phyloP scores from a whole-genome alignment of 805 yeast species.

The Torulaspora maleeae region DNA sequence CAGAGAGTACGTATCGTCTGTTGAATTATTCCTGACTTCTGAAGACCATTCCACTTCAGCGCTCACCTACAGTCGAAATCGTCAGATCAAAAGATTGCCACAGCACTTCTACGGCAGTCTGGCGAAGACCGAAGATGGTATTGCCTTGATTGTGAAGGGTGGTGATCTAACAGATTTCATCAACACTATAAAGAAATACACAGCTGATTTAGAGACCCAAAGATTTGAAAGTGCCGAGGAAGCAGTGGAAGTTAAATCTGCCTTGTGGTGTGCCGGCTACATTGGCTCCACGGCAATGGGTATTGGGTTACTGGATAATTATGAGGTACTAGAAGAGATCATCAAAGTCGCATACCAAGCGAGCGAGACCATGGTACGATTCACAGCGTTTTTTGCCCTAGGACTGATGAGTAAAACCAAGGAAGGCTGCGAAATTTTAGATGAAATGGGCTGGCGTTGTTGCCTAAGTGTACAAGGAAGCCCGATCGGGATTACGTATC shows the following conservation, averaged over 20 bases:
- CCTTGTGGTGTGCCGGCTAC: constrained; percentile 83
- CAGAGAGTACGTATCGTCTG: constrained; percentile 43
- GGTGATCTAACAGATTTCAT: constrained; percentile 43
- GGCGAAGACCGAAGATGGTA: constrained; percentile 77
- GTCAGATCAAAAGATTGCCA: constrained; percentile 37
- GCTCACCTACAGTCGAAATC: constrained; percentile 14
- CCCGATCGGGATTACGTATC: constrained; percentile 43
- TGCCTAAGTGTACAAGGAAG: constrained; percentile 41
- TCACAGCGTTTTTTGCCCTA: constrained; percentile 70
- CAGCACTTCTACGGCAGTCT: constrained; percentile 75
- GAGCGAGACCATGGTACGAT: constrained; percentile 57
- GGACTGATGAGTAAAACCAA: constrained; percentile 68
- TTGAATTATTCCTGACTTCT: constrained; percentile 41
- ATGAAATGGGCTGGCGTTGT: constrained; percentile 72
- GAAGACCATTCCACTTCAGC: constrained; percentile 11
- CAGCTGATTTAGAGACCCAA: constrained; percentile 17
- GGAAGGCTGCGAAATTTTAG: constrained; percentile 81
- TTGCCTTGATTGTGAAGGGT: constrained; percentile 50
- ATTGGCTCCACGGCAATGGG: constrained; percentile 73
- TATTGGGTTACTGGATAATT: constrained; percentile 51
- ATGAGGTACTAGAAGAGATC: constrained; percentile 50
- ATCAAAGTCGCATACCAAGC: constrained; percentile 46
- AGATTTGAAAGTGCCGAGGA: constrained; percentile 30
- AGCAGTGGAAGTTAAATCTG: constrained; percentile 57
- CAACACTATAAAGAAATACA: constrained; percentile 35